Base-by-base conservation (phyloP, 176 grass and related monocot genomes). In the Zoysia pacifica region DNA sequence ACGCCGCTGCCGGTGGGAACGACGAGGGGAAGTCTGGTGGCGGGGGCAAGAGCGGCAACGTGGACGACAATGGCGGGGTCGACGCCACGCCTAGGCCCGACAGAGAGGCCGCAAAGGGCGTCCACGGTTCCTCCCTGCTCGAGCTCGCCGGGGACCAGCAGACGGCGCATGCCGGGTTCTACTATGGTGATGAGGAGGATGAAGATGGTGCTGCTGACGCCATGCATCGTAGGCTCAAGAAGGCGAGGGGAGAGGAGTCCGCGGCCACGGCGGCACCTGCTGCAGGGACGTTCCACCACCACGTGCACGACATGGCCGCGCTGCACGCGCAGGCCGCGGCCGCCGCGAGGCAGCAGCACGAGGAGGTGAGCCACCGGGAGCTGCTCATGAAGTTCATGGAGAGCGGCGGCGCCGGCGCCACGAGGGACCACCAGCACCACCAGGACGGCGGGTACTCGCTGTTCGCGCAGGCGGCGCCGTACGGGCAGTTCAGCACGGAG, bases 361-460 rank as follows among this genome's bases (percentile, higher is more conserved):
- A 88, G 43, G 88, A 91, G 72, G 85, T 89, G 73, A 93, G 86
- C 86, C 90, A 96, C 77, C 84, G 87, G 37, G 97, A 95, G 86
- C 84, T 99, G 0, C 76, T 99, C 72, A 95, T 99, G 93, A 96
- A 93, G 75, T 88, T 99, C 72, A 93, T 99, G 90, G 97, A 99
- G 70, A 88, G 90, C 56, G 82, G 90, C 28, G 28, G 28, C 28
- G 28, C 28, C 28, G 28, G 28, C n/a, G 85, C 37, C 0, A 56
- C 65, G 18, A 78, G 83, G 61, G 78, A 74, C 14, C 77, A 81
- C 70, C 86, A 58, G 2, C 78, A 81, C 41, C 72, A 72, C 2
- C 28, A 28, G 28, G 49, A 14, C 28, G n/a, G 48, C 19, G 87
- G 65, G 13, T 94, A 94, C 72, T 82, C 92, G 5, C 73, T 94